phyloP scores from a whole-genome alignment of 164 flowering plant genomes.

The Berberis vulgaris region DNA sequence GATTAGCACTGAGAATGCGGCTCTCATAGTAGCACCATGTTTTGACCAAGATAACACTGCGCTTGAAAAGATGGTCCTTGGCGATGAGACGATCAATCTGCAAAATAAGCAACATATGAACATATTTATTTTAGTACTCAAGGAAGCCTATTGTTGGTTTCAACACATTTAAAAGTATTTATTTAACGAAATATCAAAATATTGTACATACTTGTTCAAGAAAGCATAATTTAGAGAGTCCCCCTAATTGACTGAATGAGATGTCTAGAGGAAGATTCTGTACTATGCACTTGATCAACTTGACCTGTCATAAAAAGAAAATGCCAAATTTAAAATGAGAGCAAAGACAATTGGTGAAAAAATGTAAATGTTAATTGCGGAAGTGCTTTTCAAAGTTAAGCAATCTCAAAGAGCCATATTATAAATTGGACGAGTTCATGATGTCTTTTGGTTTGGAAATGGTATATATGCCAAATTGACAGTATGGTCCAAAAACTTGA shows the following conservation, averaged over 20 bases:
- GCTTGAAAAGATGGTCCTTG: conserved; percentile 72
- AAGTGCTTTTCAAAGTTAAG: background rate
- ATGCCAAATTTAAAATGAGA: background rate
- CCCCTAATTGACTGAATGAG: conserved; percentile 70
- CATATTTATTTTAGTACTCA: background rate
- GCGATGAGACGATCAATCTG: conserved; percentile 72
- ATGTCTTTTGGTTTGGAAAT: too few species aligned
- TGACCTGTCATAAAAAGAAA: conserved; percentile 44
- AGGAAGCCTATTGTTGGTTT: too few species aligned
- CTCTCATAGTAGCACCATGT: conserved; percentile 98
- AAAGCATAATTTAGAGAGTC: conserved; percentile 56
- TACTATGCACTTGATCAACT: conserved; percentile 65
- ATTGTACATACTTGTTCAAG: conserved; percentile 48
- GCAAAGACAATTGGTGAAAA: background rate
- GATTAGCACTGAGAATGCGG: conserved; percentile 90
- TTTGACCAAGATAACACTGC: conserved; percentile 76
- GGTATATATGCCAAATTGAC: too few species aligned
- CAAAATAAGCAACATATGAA: background rate
- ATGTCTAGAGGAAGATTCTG: conserved; percentile 52
- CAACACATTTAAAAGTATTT: background rate
- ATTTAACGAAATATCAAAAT: background rate
- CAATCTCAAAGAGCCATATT: background rate
- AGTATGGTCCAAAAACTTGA: too few species aligned
- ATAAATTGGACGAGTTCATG: background rate
- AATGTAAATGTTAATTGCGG: background rate